Evolutionary conservation across 1,284 basidiomycete species (phyloP), one percentile per base, ranked within the genome.

Genomic region (Hortiboletus rubellus): DNA sequence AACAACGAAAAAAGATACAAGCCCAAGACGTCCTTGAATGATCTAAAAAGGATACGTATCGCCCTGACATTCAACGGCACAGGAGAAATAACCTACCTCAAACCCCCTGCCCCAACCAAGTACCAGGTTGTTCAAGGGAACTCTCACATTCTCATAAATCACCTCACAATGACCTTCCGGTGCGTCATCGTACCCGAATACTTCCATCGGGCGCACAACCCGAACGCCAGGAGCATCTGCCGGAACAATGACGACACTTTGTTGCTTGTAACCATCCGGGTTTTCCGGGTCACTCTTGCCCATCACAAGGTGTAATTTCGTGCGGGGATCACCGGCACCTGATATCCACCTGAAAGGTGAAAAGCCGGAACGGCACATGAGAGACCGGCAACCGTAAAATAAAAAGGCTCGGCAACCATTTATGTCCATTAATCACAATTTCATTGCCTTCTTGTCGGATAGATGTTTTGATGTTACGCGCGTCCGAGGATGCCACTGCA

Each of bases 91-190:
- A 18, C 50, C 37, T 56, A 89, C 87, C 78, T 94, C 96, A 63
- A 98, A 98, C 27, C 96, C 96, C 62, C 83, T 82, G 15, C 97
- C 96, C 89, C 96, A 95, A 17, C 95, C 95, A 42, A 93, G 84
- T 15, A 98, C 86, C 41, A 98, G 73, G 73, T 96, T 95, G 57
- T 76, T 76, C 53, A 91, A 69, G 2, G 94, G 94, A 10, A 98
- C 89, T 42, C 93, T 86, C 31, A 98, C 96, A 68, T 97, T 92
- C 27, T 96, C 91, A 68, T 98, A 99, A 59, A 92, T 83, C 54
- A 99, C 82, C 76, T 99, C 96, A 70, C 91, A 97, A 70, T 99
- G 96, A 1, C 96, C 96, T 71, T 96, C 94, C 1, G 94, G 94
- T 3, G 95, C 94, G 71, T 96, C 94, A 67, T 97, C 95, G 68